These are phyloP conservation scores for Didymella pinodella DNA, from an alignment of 2,329 filamentous ascomycete genomes.

Conservation along the genomic window DNA sequence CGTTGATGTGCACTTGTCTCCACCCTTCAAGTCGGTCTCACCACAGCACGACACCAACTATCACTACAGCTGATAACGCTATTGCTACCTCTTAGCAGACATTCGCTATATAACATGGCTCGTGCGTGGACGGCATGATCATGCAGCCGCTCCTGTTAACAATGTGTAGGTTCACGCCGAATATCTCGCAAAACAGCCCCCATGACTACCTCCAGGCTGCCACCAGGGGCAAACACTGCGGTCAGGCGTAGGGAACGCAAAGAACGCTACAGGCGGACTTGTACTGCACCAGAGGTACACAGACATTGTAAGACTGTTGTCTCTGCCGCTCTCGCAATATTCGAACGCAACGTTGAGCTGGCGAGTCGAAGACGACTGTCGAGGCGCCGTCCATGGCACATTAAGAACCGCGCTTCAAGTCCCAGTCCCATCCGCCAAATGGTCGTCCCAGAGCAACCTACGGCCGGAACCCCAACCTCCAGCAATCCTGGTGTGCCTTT, in stretches of 20 bases:
- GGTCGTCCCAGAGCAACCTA: not conserved
- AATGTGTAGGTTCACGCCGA: not conserved
- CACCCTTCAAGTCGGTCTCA: not conserved
- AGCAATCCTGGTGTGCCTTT: not conserved
- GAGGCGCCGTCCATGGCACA: not conserved
- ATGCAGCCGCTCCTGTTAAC: not conserved
- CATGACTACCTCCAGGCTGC: not conserved
- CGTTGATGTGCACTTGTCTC: not conserved
- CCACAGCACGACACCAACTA: not conserved
- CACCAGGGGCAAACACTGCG: not conserved
- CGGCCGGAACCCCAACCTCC: not conserved
- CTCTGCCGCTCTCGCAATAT: not conserved
- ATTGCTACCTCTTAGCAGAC: not conserved
- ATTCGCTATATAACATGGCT: constrained; percentile 4
- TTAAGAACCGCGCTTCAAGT: not conserved
- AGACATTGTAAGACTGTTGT: not conserved
- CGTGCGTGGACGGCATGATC: not conserved
- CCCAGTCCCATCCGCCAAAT: not conserved
- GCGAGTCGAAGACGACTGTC: not conserved
- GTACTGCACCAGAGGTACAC: not conserved
- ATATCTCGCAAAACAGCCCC: not conserved
- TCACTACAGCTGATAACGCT: not conserved
- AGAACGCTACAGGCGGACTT: not conserved
- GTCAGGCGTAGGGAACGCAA: not conserved
- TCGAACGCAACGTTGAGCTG: not conserved